Evolutionary conservation across 2,329 filamentous ascomycete genomes (phyloP), one percentile per base, ranked within the genome.

Genomic region (Diaporthe humulicola): DNA sequence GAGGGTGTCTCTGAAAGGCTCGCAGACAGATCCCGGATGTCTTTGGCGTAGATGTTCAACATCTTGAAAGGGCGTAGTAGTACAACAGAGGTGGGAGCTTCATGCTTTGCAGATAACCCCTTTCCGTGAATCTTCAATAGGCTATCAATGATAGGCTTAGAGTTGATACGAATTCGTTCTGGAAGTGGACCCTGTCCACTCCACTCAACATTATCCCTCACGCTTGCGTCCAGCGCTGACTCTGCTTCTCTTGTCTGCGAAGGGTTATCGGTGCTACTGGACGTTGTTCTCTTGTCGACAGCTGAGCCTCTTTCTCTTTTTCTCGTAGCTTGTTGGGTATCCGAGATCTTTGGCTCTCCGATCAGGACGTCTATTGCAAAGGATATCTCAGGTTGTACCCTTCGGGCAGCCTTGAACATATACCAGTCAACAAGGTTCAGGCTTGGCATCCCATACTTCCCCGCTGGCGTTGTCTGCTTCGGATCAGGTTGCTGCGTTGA

Each of bases 111-210:
- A 17, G 3, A 40, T 6, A 70, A 19, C 15, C 8, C 7, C 14
- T 33, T 30, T 17, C 50, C 67, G 25, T 56, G 48, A 4, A 70
- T 22, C 15, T 22, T 57, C 8, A 33, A 56, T 4, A 78, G 73
- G 12, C 73, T 75, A 5, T 60, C 36, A 12, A 50, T 38, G 4
- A 78, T 42, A 0, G 19, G 30, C 1, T 22, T 38, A 0, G 77
- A 78, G 28, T 78, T 64, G 17, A 78, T 77, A 28, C 77, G 42
- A 30, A 77, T 71, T 40, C 75, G 50, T 48, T 78, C 77, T 28
- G 77, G 76, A 1, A 77, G 56, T 19, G 48, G n/a, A 17, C 25
- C 48, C 10, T 25, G 6, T 8, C 5, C 30, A 1, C 4, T 40
- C 66, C 48, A 70, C 33, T 40, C 33, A 14, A 3, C 10, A 25